Evolutionary conservation across 768 basidiomycete species (phyloP), one percentile per base, ranked within the genome.

Genomic region (Candolleomyces aberdarensis): DNA sequence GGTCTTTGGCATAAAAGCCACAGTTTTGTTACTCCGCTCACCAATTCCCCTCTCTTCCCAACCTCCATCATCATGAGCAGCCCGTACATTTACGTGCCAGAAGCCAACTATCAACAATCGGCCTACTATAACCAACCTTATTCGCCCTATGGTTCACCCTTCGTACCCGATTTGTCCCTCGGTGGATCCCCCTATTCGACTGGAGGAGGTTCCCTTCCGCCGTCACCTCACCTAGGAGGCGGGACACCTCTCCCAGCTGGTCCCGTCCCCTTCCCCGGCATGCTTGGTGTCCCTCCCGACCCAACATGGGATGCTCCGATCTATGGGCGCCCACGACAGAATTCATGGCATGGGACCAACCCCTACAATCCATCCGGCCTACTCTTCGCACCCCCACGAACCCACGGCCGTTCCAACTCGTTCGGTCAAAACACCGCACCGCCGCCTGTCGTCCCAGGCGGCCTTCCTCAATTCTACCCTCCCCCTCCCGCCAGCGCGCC

Each of bases 21-120:
- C 11, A 13, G 13, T n/a, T 43, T 43, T n/a, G 41, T n/a, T 43
- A 43, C 41, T n/a, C n/a, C 41, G 41, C 13, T n/a, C 41, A 43
- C 41, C n/a, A n/a, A 43, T 43, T 43, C 11, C 2, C 41, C 41
- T 55, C 41, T 58, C 14, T 20, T 26, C 26, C 26, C 26, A 26
- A 26, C 39, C 29, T n/a, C 32, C 49, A 20, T 60, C 50, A 63
- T 60, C 49, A 73, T 73, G 72, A 64, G 64, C 29, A 61, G 47
- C 29, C 79, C 82, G 59, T 83, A 74, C 65, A 66, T 79, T 46
- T 83, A 79, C 56, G 74, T 71, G 1, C 80, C 80, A 2, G 68
- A 71, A n/a, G 22, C 67, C 6, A 55, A 36, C 53, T 57, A 73
- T n/a, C 76, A 72, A 60, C 67, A 70, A 58, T 69, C 74, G 22